phyloP scores from a whole-genome alignment of 192 early-diverging fungal species.

The Lobosporangium transversale region DNA sequence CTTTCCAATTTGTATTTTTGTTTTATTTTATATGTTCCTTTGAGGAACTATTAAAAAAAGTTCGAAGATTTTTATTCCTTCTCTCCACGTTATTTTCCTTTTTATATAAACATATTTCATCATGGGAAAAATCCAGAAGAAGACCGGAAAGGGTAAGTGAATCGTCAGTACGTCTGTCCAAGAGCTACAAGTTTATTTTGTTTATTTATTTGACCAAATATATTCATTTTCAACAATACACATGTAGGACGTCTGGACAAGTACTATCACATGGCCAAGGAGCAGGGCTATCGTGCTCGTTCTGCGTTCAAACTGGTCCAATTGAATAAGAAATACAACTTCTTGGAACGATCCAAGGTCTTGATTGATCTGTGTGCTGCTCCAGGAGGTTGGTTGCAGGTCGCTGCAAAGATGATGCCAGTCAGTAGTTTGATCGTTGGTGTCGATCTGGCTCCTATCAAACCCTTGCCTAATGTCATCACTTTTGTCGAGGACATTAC shows the following conservation, averaged over 20 bases:
- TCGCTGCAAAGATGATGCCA: constrained; percentile 99
- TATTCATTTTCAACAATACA: background rate
- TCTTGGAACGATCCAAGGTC: constrained; percentile 86
- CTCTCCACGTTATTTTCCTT: background rate
- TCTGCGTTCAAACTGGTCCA: constrained; percentile 99
- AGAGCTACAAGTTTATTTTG: background rate
- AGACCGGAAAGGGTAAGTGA: constrained; percentile 60
- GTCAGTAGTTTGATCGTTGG: constrained; percentile 91
- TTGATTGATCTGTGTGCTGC: constrained; percentile 98
- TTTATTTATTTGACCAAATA: background rate
- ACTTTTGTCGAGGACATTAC: constrained; percentile 98
- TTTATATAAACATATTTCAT: constrained; percentile 6
- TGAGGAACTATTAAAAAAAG: background rate
- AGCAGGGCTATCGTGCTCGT: constrained; percentile 98
- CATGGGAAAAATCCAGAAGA: constrained; percentile 62
- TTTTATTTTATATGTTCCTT: background rate
- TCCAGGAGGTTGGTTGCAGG: constrained; percentile 98
- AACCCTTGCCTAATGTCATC: constrained; percentile 94
- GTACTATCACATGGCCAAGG: constrained; percentile 99
- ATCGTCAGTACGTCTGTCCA: background rate
- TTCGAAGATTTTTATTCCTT: background rate
- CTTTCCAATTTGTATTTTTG: background rate
- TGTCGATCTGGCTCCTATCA: constrained; percentile 96
- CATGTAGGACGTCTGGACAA: constrained; percentile 94
- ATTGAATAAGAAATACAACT: constrained; percentile 99